Base-by-base conservation (phyloP, 169 alveolate species). In the Perkinsus olseni region DNA sequence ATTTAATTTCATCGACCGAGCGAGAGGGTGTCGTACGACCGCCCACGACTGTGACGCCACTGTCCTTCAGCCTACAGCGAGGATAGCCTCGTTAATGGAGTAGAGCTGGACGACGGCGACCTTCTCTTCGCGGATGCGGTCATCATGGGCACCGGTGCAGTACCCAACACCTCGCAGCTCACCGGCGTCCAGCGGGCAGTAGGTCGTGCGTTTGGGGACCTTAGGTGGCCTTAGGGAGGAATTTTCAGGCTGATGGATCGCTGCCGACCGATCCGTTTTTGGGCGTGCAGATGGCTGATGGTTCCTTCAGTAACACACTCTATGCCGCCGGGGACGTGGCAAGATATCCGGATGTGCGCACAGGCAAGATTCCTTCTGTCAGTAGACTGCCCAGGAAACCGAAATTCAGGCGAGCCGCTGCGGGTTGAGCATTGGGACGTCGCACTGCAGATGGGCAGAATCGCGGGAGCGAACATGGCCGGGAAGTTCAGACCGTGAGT, bases 271-370 rank as follows among this genome's bases (percentile, higher is more conserved):
- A 62, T 24, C 82, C 82, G 13, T 62, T 62, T 24, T 62, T 62
- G 82, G 82, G 82, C 31, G 82, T 62, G 31, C 82, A 62, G 82
- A 4, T 62, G 13, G 82, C 82, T 62, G 82, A 62, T 28, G 82
- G 82, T 28, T 21, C 82, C 37, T 62, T 62, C 31, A 62, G 82
- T 24, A 62, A 62, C 31, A 62, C 82, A 24, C 38, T 93, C 21
- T 94, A 37, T 38, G 94, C 93, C 17, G 96, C 96, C 0, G 96
- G 96, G 1, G 96, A 94, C 38, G 93, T 94, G 34, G 96, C 95
- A 45, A 91, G 91, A 74, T 94, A 74, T 74, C 96, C 96, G 13
- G 93, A 94, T 39, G 92, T 91, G 48, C 91, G 92, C 51, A 93
- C 95, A 1, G 96, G 96, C 50, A 38, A 34, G 62, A 36, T 24